Conservation (phyloP, 306 rosid genomes). For the Cyclanthera cordifolia region DNA sequence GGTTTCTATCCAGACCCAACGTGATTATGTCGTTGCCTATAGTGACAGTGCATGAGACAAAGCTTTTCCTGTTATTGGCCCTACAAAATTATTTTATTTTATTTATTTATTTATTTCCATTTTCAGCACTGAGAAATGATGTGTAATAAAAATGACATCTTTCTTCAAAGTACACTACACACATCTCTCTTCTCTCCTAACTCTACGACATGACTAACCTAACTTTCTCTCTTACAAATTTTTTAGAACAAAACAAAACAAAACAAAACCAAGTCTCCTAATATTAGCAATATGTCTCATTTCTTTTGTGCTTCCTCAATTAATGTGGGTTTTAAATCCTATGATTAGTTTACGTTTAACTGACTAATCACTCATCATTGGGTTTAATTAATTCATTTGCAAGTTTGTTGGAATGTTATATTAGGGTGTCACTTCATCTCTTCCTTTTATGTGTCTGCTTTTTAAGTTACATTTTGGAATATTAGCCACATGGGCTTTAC, state of each 20-base stretch:
- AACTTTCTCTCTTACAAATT: not conserved
- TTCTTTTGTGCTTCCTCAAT: not conserved
- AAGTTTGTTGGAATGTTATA: conserved; percentile 13
- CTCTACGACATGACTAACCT: not conserved
- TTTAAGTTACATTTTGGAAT: conserved; percentile 47
- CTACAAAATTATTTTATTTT: no score
- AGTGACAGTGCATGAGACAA: conserved; percentile 50
- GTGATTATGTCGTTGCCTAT: conserved; percentile 50
- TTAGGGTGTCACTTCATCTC: conserved; percentile 4
- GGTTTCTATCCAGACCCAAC: conserved; percentile 19
- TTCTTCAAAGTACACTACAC: conserved; percentile 2
- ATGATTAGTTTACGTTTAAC: not conserved
- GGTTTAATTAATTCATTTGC: not conserved
- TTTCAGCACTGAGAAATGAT: not conserved
- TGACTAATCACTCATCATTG: not conserved
- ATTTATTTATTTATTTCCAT: not conserved
- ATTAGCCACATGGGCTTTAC: conserved; percentile 51
- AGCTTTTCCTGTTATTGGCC: conserved; percentile 19
- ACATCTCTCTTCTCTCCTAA: not conserved
- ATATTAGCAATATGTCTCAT: not conserved
- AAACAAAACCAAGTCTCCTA: not conserved
- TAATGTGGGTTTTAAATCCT: not conserved
- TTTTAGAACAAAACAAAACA: not conserved
- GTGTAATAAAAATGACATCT: not conserved
- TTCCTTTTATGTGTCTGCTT: conserved; percentile 28